A percentile compares a stretch with the other conserved stretches of the same genome.
These are phyloP conservation scores for Pulveroboletus frians DNA, from an alignment of 768 basidiomycete species.

Conservation along the genomic window DNA sequence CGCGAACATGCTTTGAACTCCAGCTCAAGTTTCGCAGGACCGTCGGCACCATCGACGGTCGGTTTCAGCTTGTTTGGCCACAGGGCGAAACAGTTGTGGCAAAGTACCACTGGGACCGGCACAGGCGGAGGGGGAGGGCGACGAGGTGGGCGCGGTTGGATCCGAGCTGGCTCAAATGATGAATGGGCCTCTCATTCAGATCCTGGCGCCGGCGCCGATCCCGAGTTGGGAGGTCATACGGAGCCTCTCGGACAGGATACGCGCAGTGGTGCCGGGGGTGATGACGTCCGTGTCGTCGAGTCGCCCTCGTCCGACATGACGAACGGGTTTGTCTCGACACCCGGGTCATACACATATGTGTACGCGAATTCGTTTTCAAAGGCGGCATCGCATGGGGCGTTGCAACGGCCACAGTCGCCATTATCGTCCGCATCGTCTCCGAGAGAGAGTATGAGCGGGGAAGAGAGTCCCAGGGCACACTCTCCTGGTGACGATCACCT, in stretches of 20 bases:
- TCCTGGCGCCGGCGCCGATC: conserved; percentile 9
- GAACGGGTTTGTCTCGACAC: conserved; percentile 7
- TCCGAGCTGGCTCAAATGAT: conserved; percentile 44
- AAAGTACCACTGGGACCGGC: conserved; percentile 6
- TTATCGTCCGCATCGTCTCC: conserved; percentile 22
- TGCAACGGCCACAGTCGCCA: conserved; percentile 28
- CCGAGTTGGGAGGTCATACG: not conserved
- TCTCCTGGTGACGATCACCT: conserved; percentile 6
- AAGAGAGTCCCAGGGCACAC: conserved; percentile 5
- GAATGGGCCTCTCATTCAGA: conserved; percentile 40
- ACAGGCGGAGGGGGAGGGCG: conserved; percentile 6
- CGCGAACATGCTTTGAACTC: conserved; percentile 18
- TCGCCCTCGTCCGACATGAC: conserved; percentile 25
- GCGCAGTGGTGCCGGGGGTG: not conserved
- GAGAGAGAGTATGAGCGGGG: conserved; percentile 15
- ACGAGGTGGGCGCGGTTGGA: conserved; percentile 42
- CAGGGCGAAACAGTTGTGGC: conserved; percentile 27
- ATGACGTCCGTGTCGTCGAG: conserved; percentile 14
- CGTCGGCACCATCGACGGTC: conserved; percentile 9
- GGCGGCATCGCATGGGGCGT: conserved; percentile 5
- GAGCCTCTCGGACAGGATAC: not conserved
- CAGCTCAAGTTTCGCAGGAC: conserved; percentile 8
- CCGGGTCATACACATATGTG: conserved; percentile 1
- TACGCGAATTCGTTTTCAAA: conserved; percentile 23
- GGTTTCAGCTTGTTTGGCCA: conserved; percentile 21